Evolutionary conservation across 2,329 filamentous ascomycete species (phyloP), one percentile per base, ranked within the genome.

Genomic region (Alternaria viburni): DNA sequence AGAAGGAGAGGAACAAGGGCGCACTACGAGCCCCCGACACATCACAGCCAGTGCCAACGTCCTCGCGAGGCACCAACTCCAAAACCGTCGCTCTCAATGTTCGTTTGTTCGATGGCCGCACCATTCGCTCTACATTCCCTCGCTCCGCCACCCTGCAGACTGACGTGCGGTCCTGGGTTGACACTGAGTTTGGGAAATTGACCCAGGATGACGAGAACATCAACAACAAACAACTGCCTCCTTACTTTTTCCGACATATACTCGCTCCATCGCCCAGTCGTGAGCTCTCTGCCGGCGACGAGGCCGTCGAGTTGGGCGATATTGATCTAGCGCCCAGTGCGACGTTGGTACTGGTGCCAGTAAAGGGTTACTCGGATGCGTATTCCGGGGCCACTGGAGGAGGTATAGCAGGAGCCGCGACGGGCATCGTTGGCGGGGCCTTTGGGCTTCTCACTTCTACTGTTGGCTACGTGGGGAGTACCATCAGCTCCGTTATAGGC

Each of bases 161-260:
- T 7, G 87, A 92, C 46, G 89, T 98, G 1, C 87, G 95, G 8
- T 81, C 84, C 7, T 97, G 93, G 92, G 86, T 98, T 8, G 91
- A 95, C 58, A 54, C 62, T 2, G 73, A 78, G 41, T 74, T 77
- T n/a, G 57, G 64, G 1, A 69, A 72, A 7, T 68, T 70, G 5
- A 62, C 70, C 10, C 65, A 72, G 30, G 65, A 69, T 28, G 71
- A 74, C 21, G 62, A 69, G 25, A 69, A 71, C 12, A 67, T 69
- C 47, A 65, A 69, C 9, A 68, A 74, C 44, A 67, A 64, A 13
- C 54, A 70, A 26, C 68, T 75, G 11, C 74, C 84, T 12, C 92
- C 93, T 0, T 98, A 93, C 79, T 91, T 86, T 12, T 94, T 98
- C 81, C 93, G 93, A 74, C 88, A 96, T 51, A 89, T 97, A 36